phyloP scores from a whole-genome alignment of 306 rosid genomes.

The Arachis hypogaea region DNA sequence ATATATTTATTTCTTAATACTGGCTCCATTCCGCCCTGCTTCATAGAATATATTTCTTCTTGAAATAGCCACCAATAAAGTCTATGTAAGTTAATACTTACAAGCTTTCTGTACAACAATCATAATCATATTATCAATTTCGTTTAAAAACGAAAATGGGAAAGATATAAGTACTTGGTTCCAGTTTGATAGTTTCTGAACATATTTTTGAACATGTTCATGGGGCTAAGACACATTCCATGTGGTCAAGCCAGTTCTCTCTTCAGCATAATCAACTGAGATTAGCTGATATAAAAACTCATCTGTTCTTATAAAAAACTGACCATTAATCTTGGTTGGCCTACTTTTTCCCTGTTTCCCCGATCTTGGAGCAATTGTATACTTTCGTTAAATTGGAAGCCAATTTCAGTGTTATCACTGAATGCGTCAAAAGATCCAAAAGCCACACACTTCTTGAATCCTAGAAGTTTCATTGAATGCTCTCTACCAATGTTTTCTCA shows the following conservation, averaged over 20 bases:
- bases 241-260: background rate
- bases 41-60: no score
- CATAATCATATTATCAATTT: no score
- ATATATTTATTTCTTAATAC: no score
- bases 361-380: constrained; percentile 5
- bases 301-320: constrained; percentile 2
- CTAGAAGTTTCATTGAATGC: background rate
- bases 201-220: no score
- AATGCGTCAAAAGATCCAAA: background rate
- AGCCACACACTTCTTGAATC: constrained; percentile 7
- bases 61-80: no score
- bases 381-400: background rate
- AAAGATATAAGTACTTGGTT: no score
- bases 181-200: no score
- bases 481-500: constrained; percentile 31
- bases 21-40: no score
- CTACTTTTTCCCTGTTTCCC: background rate
- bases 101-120: no score
- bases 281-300: background rate
- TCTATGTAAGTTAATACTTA: no score
- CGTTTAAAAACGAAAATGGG: no score
- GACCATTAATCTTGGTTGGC: constrained; percentile 6
- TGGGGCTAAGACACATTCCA: no score
- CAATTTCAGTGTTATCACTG: background rate
- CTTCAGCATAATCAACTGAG: background rate